A percentile compares a stretch with the other conserved stretches of the same genome.
Evolutionary conservation across 345 rosid genomes (phyloP).

Genomic region (Erysimum cheiranthoides): DNA sequence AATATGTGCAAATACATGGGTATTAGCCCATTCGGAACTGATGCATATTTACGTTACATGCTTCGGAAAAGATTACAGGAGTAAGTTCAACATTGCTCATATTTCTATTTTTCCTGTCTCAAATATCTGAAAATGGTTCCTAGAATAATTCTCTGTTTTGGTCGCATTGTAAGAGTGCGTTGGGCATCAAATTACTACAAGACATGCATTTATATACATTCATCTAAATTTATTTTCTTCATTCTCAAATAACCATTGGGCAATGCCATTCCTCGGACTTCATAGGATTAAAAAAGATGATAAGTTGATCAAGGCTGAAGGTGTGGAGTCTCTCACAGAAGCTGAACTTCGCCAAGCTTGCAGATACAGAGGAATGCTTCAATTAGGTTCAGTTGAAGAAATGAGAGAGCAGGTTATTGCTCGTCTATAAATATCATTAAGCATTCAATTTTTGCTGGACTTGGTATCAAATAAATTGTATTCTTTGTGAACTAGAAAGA

Average conservation of each 20-base stretch:
- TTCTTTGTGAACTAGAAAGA: neutral
- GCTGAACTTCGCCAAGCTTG: constrained; percentile 94
- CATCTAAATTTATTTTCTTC: neutral
- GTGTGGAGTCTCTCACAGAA: constrained; percentile 91
- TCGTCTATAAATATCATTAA: constrained; percentile 13
- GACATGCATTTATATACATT: neutral
- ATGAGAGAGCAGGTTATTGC: constrained; percentile 83
- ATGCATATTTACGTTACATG: constrained; percentile 92
- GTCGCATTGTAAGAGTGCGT: neutral
- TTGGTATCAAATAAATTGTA: neutral
- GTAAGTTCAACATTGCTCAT: constrained; percentile 54
- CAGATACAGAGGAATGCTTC: constrained; percentile 93
- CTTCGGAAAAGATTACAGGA: constrained; percentile 87
- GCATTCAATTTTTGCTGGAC: neutral
- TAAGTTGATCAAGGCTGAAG: constrained; percentile 91
- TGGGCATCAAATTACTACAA: neutral
- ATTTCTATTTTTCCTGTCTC: constrained; percentile 6
- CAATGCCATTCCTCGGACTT: constrained; percentile 29
- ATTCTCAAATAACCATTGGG: neutral
- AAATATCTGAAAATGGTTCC: neutral
- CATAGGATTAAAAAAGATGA: constrained; percentile 92
- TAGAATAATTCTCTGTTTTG: neutral
- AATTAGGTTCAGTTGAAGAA: constrained; percentile 88
- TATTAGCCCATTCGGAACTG: constrained; percentile 92
- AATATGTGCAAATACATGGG: constrained; percentile 99